Evolutionary conservation across 1,284 basidiomycete species (phyloP).

Genomic region (Caloboletus firmus): DNA sequence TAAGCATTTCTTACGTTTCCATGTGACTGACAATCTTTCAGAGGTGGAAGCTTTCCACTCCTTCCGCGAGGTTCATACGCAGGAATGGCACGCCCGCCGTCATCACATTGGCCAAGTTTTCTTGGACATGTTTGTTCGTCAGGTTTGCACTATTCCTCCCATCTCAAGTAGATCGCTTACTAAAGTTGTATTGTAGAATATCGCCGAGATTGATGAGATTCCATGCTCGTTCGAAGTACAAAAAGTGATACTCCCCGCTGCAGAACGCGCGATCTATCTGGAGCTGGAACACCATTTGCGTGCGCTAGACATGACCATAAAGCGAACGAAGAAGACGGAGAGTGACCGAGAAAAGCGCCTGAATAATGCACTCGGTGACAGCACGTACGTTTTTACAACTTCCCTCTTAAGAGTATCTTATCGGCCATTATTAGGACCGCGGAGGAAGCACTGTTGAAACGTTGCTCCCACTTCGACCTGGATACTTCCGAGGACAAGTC

Average conservation of each 20-base stretch:
- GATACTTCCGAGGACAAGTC: slow-evolving; percentile 55
- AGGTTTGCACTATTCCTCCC: slow-evolving; percentile 47
- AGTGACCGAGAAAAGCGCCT: slow-evolving; percentile 90
- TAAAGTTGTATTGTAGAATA: slow-evolving; percentile 58
- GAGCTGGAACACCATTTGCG: slow-evolving; percentile 95
- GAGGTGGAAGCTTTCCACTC: slow-evolving; percentile 94
- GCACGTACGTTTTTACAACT: slow-evolving; percentile 56
- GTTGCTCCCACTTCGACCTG: slow-evolving; percentile 91
- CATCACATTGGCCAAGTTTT: slow-evolving; percentile 84
- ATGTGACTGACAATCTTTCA: slow-evolving; percentile 32
- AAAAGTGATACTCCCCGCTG: slow-evolving; percentile 79
- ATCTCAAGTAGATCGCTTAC: neutral
- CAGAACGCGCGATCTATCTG: slow-evolving; percentile 92
- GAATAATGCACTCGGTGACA: slow-evolving; percentile 84
- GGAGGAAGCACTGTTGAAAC: slow-evolving; percentile 89
- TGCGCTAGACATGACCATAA: slow-evolving; percentile 85
- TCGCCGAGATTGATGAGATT: slow-evolving; percentile 96
- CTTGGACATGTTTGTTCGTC: slow-evolving; percentile 81
- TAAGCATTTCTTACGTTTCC: neutral
- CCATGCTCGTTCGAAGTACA: slow-evolving; percentile 72
- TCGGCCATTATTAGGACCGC: slow-evolving; percentile 56
- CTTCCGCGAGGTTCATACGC: slow-evolving; percentile 89
- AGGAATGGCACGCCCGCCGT: slow-evolving; percentile 90
- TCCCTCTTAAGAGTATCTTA: neutral
- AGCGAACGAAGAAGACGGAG: slow-evolving; percentile 82